Evolutionary conservation across 2,329 filamentous ascomycete genomes (phyloP).

Genomic region (Alternaria sp.): DNA sequence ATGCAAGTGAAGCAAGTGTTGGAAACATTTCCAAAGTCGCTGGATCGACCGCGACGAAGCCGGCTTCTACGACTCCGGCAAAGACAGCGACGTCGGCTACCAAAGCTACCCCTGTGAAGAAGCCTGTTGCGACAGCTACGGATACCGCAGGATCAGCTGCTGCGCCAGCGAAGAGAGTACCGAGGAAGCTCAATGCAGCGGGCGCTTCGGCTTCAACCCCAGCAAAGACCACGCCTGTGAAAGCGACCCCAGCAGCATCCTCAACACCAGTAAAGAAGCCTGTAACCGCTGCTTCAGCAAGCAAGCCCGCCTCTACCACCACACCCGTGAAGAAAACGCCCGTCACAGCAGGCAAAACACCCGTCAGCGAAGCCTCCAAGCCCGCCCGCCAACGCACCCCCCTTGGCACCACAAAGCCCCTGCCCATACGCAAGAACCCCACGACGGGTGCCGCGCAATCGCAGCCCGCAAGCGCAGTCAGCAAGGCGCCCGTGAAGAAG

Average conservation of each 20-base stretch:
- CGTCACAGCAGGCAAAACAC: conserved; percentile 24
- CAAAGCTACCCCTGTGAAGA: conserved; percentile 23
- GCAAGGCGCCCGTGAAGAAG: conserved; percentile 26
- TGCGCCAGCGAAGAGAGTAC: conserved; percentile 34
- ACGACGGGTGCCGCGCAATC: conserved; percentile 6
- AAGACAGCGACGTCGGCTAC: conserved; percentile 24
- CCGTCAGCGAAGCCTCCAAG: conserved; percentile 22
- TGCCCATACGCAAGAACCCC: conserved; percentile 16
- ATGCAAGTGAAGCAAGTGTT: conserved; percentile 33
- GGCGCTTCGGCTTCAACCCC: conserved; percentile 10
- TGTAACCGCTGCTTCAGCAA: conserved; percentile 14
- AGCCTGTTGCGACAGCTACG: conserved; percentile 12
- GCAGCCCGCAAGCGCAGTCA: conserved; percentile 14
- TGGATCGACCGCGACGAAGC: conserved; percentile 34
- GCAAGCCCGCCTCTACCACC: conserved; percentile 34
- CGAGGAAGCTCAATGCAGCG: conserved; percentile 22
- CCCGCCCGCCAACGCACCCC: conserved; percentile 21
- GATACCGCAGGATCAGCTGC: conserved; percentile 17
- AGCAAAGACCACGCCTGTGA: conserved; percentile 1
- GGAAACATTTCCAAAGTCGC: conserved; percentile 38
- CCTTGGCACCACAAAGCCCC: conserved; percentile 27
- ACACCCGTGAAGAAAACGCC: conserved; percentile 26
- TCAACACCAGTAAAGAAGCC: conserved; percentile 13
- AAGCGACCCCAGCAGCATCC: conserved; percentile 12
- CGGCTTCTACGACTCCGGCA: conserved; percentile 25